These are phyloP conservation scores for Leccinum arenicola DNA, from an alignment of 768 basidiomycete species.

Conservation along the genomic window DNA sequence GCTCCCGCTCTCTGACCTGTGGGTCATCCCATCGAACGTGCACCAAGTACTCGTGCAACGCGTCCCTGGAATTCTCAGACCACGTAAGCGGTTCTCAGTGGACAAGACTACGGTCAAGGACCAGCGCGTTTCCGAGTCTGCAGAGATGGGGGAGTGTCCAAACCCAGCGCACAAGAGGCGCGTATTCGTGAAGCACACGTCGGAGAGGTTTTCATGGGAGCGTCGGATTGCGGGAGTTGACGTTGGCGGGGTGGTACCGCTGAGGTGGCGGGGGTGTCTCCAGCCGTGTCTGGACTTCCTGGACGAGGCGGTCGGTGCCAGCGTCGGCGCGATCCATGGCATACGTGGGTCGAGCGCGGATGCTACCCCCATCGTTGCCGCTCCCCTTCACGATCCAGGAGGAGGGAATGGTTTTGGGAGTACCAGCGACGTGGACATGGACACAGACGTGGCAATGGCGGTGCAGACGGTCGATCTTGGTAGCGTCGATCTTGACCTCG, in stretches of 20 bases:
- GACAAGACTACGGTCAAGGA: constrained; percentile 5
- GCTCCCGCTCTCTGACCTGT: neutral
- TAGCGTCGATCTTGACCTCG: too few relatives aligned
- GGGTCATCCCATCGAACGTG: constrained; percentile 18
- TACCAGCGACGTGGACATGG: too few relatives aligned
- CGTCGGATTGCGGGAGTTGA: constrained; percentile 45
- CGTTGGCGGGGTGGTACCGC: constrained; percentile 35
- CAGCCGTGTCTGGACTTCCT: constrained; percentile 62
- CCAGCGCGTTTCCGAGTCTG: neutral
- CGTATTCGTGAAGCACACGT: constrained; percentile 52
- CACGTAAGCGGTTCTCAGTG: constrained; percentile 20
- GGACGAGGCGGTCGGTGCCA: constrained; percentile 16
- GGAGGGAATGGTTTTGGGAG: too few relatives aligned
- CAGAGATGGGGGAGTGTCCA: constrained; percentile 49
- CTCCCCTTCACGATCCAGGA: too few relatives aligned
- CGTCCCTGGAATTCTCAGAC: constrained; percentile 28
- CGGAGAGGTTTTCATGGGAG: constrained; percentile 68
- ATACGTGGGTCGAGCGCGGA: neutral
- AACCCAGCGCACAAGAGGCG: constrained; percentile 30
- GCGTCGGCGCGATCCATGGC: neutral
- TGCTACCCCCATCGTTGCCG: too few relatives aligned
- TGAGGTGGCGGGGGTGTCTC: constrained; percentile 61
- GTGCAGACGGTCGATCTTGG: too few relatives aligned
- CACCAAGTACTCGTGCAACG: constrained; percentile 25
- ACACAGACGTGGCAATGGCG: too few relatives aligned